Base-by-base conservation (phyloP, 768 basidiomycete genomes). In the Fomitopsis pulvina region DNA sequence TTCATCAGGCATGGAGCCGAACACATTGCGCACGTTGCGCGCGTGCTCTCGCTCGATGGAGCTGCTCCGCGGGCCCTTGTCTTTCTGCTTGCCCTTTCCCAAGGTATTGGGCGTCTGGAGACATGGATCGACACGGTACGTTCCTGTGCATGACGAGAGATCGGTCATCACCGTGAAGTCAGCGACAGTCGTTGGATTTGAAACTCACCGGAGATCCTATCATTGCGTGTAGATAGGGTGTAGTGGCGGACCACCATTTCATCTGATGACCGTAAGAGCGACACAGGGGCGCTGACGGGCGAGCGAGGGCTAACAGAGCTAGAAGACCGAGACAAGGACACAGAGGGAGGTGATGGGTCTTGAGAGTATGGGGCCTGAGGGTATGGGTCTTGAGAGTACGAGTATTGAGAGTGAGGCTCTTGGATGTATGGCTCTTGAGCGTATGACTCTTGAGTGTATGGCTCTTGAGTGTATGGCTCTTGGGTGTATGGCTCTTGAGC, bases 231-330 rank as follows among this genome's bases (percentile, higher is more conserved):
- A 44, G 53, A 57, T 4, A 64, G 42, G 32, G 57, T 55, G 12
- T 61, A 50, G 49, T 54, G 51, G 41, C 62, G 61, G 28, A 62
- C 60, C 16, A 53, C 57, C 51, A 61, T 60, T 24, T 55, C 47
- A 9, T 42, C 50, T 16, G 52, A 37, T 2, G 63, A 52, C 28
- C 51, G 51, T 39, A 62, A 55, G 14, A 40, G 34, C 34, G 30
- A 16, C 16, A 37, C 34, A 37, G 34, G 14, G 5, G 34, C 34
- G 18, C 14, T 24, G 2, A 21, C 22, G 37, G 18, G 20, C 10
- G 47, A 29, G 25, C 30, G 18, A 7, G 3, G 37, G n/a, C n/a
- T n/a, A n/a, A n/a, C 20, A 48, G 21, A 26, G 28, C 30, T 28
- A 25, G 7, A 16, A 32, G 30, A 6, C n/a, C n/a, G 21, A 4